Percentiles rank a stretch among this genome's conserved stretches.
Conservation (phyloP, 768 basidiomycete species). For the Russula brevipes region DNA sequence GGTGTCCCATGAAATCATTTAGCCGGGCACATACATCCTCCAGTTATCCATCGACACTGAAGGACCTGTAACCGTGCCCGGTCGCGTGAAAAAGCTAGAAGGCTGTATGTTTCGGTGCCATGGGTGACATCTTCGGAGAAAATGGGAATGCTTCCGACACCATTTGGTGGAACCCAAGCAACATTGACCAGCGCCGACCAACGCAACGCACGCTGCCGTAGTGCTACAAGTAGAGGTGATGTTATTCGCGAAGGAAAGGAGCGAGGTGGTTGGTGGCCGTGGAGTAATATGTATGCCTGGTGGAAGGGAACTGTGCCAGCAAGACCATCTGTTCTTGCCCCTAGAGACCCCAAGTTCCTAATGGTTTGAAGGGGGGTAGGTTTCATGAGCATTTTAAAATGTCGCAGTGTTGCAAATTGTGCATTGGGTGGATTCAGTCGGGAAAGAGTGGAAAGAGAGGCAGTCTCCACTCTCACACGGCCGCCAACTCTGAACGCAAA, state of each 20-base stretch:
- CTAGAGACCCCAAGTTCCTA: not conserved
- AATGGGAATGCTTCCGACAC: constrained; percentile 25
- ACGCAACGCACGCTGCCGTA: constrained; percentile 41
- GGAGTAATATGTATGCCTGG: constrained; percentile 22
- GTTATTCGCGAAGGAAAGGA: constrained; percentile 16
- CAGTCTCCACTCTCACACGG: too few species aligned
- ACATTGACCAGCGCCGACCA: constrained; percentile 60
- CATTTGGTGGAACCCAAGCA: constrained; percentile 40
- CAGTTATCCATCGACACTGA: constrained; percentile 46
- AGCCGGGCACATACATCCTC: constrained; percentile 41
- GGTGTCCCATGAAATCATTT: constrained; percentile 19
- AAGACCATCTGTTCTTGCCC: constrained; percentile 1
- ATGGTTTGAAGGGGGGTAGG: not conserved
- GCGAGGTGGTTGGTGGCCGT: constrained; percentile 13
- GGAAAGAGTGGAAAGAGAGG: too few species aligned
- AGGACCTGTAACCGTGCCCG: constrained; percentile 48
- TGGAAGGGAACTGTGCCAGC: constrained; percentile 21
- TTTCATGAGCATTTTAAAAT: not conserved
- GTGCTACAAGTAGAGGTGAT: constrained; percentile 43
- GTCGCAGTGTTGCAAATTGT: not conserved
- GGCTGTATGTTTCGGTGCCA: constrained; percentile 32
- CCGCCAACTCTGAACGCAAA: too few species aligned
- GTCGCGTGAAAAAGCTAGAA: constrained; percentile 48
- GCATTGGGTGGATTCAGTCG: too few species aligned
- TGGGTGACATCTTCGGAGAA: constrained; percentile 24